Percentiles rank a stretch among this genome's conserved stretches.
phyloP scores from a whole-genome alignment of 257 asterid genomes.

The Scutellaria barbata region DNA sequence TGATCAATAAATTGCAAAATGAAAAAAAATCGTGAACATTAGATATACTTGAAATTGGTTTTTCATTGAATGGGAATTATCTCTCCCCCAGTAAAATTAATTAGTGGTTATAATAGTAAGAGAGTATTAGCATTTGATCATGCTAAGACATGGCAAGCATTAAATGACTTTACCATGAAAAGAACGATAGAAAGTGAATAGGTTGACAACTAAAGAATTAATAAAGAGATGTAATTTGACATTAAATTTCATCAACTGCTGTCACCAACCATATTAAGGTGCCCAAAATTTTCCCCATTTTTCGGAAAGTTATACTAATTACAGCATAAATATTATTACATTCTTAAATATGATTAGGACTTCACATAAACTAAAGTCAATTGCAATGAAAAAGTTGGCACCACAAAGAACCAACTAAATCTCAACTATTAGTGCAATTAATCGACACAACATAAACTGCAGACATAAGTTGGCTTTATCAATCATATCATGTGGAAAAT shows the following conservation, averaged over 20 bases:
- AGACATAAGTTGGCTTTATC: too few species aligned
- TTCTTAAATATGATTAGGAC: conserved; percentile 48
- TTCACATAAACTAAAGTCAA: conserved; percentile 30
- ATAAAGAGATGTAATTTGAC: too few species aligned
- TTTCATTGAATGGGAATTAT: too few species aligned
- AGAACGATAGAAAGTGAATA: conserved; percentile 34
- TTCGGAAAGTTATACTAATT: conserved; percentile 36
- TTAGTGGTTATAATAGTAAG: too few species aligned
- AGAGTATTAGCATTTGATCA: background rate
- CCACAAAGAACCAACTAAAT: conserved; percentile 23
- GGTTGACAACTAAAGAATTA: conserved; percentile 35
- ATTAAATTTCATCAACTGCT: conserved; percentile 22
- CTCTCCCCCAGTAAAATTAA: too few species aligned
- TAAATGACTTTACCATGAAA: conserved; percentile 37
- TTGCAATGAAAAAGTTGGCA: conserved; percentile 1
- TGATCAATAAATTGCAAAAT: too few species aligned
- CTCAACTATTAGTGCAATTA: background rate
- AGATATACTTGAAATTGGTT: too few species aligned
- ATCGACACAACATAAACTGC: too few species aligned
- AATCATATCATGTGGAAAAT: too few species aligned
- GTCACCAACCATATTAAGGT: conserved; percentile 1
- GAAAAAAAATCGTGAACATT: too few species aligned
- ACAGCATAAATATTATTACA: conserved; percentile 19
- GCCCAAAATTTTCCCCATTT: conserved; percentile 26
- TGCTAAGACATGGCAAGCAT: conserved; percentile 32